Conservation (phyloP, 805 yeast genomes). For the Wickerhamiella siamensis region DNA sequence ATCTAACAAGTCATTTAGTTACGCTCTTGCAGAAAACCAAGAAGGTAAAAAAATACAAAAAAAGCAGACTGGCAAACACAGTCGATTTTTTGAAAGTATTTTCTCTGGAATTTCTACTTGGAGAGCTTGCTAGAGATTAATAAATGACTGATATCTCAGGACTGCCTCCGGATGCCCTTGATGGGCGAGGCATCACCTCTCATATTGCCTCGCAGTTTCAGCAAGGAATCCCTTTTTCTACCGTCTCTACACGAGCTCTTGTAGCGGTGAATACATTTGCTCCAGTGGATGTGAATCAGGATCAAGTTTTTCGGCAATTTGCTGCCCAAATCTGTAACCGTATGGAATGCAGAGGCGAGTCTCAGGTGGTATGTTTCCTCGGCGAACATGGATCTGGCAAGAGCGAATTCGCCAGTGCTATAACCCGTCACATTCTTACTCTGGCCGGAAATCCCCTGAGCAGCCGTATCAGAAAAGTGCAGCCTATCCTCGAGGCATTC, state of each 20-base stretch:
- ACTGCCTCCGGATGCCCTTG: constrained; percentile 25
- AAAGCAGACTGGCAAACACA: constrained; percentile 1
- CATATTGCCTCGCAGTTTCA: constrained; percentile 31
- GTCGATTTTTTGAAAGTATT: not conserved
- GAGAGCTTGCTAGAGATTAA: not conserved
- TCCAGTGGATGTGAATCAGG: constrained; percentile 26
- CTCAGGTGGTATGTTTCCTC: constrained; percentile 27
- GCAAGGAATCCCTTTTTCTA: constrained; percentile 29
- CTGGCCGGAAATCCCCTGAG: constrained; percentile 27
- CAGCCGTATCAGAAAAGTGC: constrained; percentile 23
- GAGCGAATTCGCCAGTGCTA: constrained; percentile 24
- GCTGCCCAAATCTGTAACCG: constrained; percentile 28
- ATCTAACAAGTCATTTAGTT: not conserved
- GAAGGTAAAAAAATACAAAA: not conserved
- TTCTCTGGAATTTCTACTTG: not conserved
- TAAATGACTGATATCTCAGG: constrained; percentile 23
- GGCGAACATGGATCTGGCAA: constrained; percentile 31
- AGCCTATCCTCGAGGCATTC: constrained; percentile 26
- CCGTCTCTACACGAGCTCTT: constrained; percentile 26
- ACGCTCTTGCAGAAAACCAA: not conserved
- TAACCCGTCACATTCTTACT: constrained; percentile 22
- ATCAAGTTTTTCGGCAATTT: constrained; percentile 24
- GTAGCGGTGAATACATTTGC: constrained; percentile 28
- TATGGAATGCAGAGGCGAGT: constrained; percentile 25
- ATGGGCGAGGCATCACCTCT: constrained; percentile 29